phyloP scores from a whole-genome alignment of 108 stramenopile genomes.

The Aureococcus anophagefferens region DNA sequence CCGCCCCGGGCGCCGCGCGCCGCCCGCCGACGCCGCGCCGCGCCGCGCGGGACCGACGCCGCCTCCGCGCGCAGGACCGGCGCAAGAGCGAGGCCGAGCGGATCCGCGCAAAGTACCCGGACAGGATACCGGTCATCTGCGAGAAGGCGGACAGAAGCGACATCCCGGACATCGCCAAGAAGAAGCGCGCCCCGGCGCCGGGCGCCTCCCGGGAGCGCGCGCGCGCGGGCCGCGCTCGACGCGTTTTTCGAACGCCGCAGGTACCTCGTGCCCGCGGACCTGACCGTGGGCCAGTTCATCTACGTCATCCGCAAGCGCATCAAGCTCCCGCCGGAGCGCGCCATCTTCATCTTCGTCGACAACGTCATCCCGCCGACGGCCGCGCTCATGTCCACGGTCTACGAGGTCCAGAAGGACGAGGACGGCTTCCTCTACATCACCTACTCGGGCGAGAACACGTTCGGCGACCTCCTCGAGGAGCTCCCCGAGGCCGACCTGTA shows the following conservation, averaged over 20 bases:
- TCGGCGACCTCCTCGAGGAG: no score
- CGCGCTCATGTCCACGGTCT: constrained; percentile 90
- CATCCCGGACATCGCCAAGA: constrained; percentile 98
- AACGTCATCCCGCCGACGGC: constrained; percentile 36
- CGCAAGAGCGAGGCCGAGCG: constrained; percentile 77
- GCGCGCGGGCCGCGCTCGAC: no score
- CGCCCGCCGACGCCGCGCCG: no score
- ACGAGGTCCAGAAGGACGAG: constrained; percentile 80
- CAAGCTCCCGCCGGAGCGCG: constrained; percentile 55
- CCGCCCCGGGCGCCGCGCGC: no score
- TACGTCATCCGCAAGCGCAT: constrained; percentile 98
- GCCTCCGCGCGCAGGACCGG: background rate
- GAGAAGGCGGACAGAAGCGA: constrained; percentile 84
- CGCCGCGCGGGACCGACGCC: no score
- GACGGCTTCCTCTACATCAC: constrained; percentile 98
- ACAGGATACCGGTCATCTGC: constrained; percentile 97
- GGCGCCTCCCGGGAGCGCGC: no score
- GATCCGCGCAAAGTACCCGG: constrained; percentile 90
- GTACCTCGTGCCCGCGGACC: constrained; percentile 86
- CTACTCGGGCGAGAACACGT: constrained; percentile 95
- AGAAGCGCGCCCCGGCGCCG: constrained; percentile 32
- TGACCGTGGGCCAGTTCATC: constrained; percentile 93
- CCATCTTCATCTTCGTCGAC: constrained; percentile 51
- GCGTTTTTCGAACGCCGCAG: no score
- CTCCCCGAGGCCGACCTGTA: no score